phyloP scores from a whole-genome alignment of 495 filamentous ascomycete species.

The Lasiosphaeris hirsuta region DNA sequence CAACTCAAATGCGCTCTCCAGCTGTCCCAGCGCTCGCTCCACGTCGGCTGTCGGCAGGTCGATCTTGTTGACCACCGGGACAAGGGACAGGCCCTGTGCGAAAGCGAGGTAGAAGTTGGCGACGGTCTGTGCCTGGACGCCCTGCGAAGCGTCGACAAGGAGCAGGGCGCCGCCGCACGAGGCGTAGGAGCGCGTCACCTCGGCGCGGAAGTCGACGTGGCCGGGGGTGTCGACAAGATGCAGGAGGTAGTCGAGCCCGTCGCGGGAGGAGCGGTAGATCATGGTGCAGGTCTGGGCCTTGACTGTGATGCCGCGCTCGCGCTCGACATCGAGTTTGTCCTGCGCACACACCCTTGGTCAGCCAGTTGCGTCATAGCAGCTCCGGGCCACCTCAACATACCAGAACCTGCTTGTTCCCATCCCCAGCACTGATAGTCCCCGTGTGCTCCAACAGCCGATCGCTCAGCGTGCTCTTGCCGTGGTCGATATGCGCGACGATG shows the following conservation, averaged over 20 bases:
- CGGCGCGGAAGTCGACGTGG: slow-evolving; percentile 95
- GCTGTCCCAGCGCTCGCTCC: slow-evolving; percentile 77
- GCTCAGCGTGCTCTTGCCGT: slow-evolving; percentile 93
- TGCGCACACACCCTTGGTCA: slow-evolving; percentile 2
- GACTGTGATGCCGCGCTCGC: slow-evolving; percentile 94
- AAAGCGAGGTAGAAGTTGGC: slow-evolving; percentile 98
- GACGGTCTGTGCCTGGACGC: slow-evolving; percentile 90
- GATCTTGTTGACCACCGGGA: slow-evolving; percentile 95
- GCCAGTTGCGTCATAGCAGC: slow-evolving; percentile 42
- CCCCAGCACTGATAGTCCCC: slow-evolving; percentile 76
- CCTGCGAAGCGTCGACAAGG: slow-evolving; percentile 90
- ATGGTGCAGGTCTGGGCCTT: slow-evolving; percentile 98
- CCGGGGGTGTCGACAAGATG: slow-evolving; percentile 97
- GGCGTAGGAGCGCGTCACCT: slow-evolving; percentile 91
- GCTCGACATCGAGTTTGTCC: slow-evolving; percentile 95
- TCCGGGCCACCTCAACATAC: slow-evolving; percentile 10
- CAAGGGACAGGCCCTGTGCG: slow-evolving; percentile 74
- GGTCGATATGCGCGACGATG: slow-evolving; percentile 98
- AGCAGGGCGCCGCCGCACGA: slow-evolving; percentile 91
- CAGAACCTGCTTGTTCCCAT: slow-evolving; percentile 89
- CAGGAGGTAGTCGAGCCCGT: slow-evolving; percentile 83
- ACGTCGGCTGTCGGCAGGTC: slow-evolving; percentile 87
- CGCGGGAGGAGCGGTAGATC: slow-evolving; percentile 70
- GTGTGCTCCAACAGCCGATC: slow-evolving; percentile 93
- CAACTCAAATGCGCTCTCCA: slow-evolving; percentile 80